Evolutionary conservation across 768 basidiomycete species (phyloP).

Genomic region (Trametes sanguinea): DNA sequence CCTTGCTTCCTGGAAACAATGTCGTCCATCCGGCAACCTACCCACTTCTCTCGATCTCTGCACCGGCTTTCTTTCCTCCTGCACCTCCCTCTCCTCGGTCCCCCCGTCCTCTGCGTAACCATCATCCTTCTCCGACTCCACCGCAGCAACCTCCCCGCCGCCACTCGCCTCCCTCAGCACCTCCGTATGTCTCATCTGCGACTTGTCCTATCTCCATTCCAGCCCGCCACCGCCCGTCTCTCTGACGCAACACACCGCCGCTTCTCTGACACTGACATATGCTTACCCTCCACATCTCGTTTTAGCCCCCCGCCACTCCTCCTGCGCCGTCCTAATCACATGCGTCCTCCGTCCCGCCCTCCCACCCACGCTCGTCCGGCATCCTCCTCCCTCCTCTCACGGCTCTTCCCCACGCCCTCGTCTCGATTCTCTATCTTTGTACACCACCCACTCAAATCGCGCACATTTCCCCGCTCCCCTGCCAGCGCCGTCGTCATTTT

Average conservation of each 20-base stretch:
- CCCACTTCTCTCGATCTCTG: too few species aligned
- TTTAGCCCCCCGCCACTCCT: neutral
- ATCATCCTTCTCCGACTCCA: too few species aligned
- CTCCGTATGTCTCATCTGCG: too few species aligned
- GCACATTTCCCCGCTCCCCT: neutral
- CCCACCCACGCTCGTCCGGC: conserved; percentile 7
- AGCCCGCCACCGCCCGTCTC: neutral
- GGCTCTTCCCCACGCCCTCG: neutral
- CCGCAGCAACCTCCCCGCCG: too few species aligned
- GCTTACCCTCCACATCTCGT: neutral
- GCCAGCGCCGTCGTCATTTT: neutral
- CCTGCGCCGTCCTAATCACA: neutral
- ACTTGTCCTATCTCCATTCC: too few species aligned
- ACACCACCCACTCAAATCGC: neutral
- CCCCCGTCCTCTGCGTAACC: neutral
- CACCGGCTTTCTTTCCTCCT: too few species aligned
- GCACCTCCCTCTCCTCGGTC: neutral
- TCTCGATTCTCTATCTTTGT: neutral
- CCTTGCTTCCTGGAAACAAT: too few species aligned
- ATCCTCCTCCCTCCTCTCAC: conserved; percentile 1
- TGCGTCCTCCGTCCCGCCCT: neutral
- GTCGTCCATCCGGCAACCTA: too few species aligned
- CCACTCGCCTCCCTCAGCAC: too few species aligned
- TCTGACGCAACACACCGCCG: neutral
- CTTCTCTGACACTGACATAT: neutral